Conservation (phyloP, 2,329 filamentous ascomycete genomes). For the Aspergillus jensenii region DNA sequence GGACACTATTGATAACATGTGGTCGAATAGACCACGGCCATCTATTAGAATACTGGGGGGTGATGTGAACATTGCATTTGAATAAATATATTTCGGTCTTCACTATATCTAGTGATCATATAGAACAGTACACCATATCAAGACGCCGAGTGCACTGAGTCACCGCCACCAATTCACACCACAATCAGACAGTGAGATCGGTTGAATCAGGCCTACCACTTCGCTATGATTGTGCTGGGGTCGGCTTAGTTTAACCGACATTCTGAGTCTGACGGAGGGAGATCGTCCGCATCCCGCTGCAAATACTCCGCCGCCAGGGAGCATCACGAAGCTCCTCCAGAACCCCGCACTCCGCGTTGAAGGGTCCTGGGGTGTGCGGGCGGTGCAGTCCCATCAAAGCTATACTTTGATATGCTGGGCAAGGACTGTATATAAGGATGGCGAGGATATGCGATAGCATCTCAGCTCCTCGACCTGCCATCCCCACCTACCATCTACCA, state of each 20-base stretch:
- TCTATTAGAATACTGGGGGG: background rate
- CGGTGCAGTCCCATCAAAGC: background rate
- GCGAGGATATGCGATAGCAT: no score
- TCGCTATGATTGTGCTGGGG: no score
- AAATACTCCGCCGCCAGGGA: background rate
- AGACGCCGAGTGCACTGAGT: no score
- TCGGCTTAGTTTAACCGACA: background rate
- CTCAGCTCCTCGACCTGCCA: no score
- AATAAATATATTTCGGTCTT: background rate
- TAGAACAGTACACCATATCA: no score
- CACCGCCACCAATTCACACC: background rate
- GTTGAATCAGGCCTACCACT: no score
- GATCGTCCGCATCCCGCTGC: background rate
- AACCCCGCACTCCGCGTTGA: conserved; percentile 1
- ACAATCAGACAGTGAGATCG: no score
- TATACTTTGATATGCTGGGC: background rate
- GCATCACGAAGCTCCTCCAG: background rate
- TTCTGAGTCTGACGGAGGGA: background rate
- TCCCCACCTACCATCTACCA: no score
- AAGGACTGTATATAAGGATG: background rate
- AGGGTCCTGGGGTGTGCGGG: background rate
- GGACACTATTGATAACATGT: background rate
- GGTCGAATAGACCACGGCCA: conserved; percentile 1
- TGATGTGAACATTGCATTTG: background rate
- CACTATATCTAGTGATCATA: no score